Evolutionary conservation across 1,284 basidiomycete species (phyloP), one percentile per base, ranked within the genome.

Genomic region (Rhodotorula sp.): DNA sequence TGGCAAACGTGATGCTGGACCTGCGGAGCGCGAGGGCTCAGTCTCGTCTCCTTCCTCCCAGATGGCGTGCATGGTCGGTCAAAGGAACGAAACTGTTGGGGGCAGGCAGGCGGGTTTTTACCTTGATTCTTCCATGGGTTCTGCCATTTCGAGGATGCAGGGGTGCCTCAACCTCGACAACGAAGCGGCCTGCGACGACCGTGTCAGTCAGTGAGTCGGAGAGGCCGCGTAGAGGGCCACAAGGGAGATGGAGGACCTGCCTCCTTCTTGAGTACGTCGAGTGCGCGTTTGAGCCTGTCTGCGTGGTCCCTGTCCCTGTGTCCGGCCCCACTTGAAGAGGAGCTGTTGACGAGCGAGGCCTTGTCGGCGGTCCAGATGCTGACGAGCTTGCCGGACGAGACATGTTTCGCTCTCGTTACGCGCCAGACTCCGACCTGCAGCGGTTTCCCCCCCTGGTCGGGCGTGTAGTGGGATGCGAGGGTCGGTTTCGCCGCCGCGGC

Each of bases 111-210:
- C 34, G 34, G 8, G 34, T 48, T 28, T 28, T 47, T 23, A 88
- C 62, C 94, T 85, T 0, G 93, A 91, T 80, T 99, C 95, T 81
- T 98, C 95, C 58, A 97, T 83, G n/a, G 95, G 95, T 82, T 99
- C 95, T 38, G 97, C 94, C 87, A 98, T 93, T 83, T 99, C 95
- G 87, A 99, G 85, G 67, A 99, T 89, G 75, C 91, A 95, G 3
- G 95, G 95, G 83, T 99, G 97, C 34, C 95, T 86, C 59, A 99
- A 83, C 72, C 90, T 87, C 31, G 92, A 88, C 43, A 98, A 83
- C 1, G 93, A 89, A 63, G 90, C 88, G 6, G 91, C 93, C 93
- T 97, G 79, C 1, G 31, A 3, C 21, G 1, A 45, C 3, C 43
- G 26, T 12, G 7, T 5, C 18, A 12, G 19, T 3, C 26, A 1